A percentile compares a stretch with the other conserved stretches of the same genome.
Evolutionary conservation across 306 rosid genomes (phyloP).

Genomic region (Macrotyloma uniflorum): DNA sequence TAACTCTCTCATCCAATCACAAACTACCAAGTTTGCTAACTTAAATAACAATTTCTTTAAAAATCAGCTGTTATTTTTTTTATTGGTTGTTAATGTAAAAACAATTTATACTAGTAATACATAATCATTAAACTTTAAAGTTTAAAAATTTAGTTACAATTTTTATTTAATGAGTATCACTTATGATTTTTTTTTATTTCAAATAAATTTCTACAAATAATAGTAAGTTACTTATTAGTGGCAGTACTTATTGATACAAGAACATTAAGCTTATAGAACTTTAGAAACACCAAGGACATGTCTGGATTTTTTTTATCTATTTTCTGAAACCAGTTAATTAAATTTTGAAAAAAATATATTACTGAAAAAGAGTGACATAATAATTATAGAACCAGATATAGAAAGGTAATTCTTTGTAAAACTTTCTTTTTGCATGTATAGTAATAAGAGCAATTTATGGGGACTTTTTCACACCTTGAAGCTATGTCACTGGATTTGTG

Average conservation of each 20-base stretch:
- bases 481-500: not conserved
- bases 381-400: not conserved
- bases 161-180: not conserved
- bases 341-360: not conserved
- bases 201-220: not conserved
- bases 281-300: not conserved
- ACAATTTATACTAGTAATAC: too few relatives aligned
- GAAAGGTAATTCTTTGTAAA: not conserved
- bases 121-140: too few relatives aligned
- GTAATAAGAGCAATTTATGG: not conserved
- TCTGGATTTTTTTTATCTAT: not conserved
- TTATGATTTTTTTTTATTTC: not conserved
- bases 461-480: not conserved
- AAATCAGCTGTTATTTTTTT: too few relatives aligned
- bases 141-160: too few relatives aligned
- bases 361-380: not conserved
- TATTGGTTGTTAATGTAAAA: too few relatives aligned
- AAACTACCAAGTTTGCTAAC: too few relatives aligned
- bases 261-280: not conserved
- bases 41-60: too few relatives aligned
- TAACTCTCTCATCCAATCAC: too few relatives aligned
- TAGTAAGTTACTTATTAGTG: too few relatives aligned
- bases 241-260: not conserved
- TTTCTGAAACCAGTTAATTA: not conserved
- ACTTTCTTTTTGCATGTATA: not conserved